Percentiles rank a stretch among this genome's conserved stretches.
phyloP scores from a whole-genome alignment of 1,284 basidiomycete species.

The Ganoderma lucidum region DNA sequence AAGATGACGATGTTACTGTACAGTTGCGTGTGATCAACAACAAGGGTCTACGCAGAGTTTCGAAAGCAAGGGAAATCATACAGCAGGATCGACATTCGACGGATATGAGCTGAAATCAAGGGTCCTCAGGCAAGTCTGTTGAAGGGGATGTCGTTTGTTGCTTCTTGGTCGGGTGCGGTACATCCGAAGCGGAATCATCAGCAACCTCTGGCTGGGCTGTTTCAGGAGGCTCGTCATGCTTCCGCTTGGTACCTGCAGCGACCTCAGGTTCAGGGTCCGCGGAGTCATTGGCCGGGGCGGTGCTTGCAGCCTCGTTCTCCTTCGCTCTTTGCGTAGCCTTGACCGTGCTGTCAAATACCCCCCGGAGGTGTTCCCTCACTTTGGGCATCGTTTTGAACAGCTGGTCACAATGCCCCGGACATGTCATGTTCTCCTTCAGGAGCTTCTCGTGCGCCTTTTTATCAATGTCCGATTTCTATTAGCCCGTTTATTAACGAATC shows the following conservation, averaged over 20 bases:
- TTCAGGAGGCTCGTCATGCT: background rate
- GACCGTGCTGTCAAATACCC: constrained; percentile 59
- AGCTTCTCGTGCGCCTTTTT: constrained; percentile 66
- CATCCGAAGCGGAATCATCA: background rate
- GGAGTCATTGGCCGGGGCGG: constrained; percentile 1
- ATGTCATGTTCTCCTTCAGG: constrained; percentile 72
- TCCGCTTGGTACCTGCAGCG: constrained; percentile 20
- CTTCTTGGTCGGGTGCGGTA: constrained; percentile 8
- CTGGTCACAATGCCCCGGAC: constrained; percentile 68
- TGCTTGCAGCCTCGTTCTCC: constrained; percentile 5
- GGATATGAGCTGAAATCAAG: background rate
- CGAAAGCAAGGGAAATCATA: constrained; percentile 4
- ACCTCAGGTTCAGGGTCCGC: constrained; percentile 13
- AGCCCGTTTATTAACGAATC: background rate
- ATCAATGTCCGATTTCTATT: constrained; percentile 61
- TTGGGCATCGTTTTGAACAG: constrained; percentile 77
- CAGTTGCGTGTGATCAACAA: background rate
- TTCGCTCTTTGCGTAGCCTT: constrained; percentile 3
- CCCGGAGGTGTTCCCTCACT: constrained; percentile 77
- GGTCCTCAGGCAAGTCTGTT: background rate
- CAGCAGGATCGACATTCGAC: background rate
- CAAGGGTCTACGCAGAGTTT: background rate
- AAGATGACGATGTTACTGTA: constrained; percentile 8
- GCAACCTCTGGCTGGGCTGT: background rate
- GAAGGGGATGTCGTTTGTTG: constrained; percentile 1